Conservation (phyloP, 345 rosid species). For the Euclidium syriacum region DNA sequence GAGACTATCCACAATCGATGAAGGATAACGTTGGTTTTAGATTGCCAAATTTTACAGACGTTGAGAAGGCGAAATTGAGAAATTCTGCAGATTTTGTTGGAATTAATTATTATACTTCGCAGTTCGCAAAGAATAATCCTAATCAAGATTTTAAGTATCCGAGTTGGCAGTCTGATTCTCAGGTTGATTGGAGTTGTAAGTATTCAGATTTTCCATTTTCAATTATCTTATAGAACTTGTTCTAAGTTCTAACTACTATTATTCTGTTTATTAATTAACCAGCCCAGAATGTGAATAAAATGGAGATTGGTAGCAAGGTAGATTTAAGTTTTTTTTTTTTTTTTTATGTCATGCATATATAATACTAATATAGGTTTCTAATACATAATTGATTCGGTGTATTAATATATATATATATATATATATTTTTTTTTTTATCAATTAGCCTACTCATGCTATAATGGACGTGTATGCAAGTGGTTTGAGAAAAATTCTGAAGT, state of each 20-base stretch:
- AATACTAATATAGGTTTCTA: background rate
- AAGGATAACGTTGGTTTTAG: conserved; percentile 31
- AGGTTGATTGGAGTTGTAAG: conserved; percentile 33
- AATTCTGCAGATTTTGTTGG: conserved; percentile 45
- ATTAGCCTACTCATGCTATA: conserved; percentile 19
- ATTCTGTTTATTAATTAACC: background rate
- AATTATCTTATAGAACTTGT: background rate
- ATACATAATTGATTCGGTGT: background rate
- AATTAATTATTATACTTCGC: conserved; percentile 41
- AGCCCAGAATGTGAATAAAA: conserved; percentile 13
- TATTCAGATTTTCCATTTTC: background rate
- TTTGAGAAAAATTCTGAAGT: conserved; percentile 31
- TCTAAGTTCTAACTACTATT: background rate
- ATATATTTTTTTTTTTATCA: background rate
- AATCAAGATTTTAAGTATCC: background rate
- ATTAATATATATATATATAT: no score
- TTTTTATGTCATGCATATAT: no score
- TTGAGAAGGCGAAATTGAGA: conserved; percentile 27
- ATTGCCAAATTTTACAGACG: conserved; percentile 37
- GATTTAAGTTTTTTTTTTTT: background rate
- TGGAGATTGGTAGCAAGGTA: conserved; percentile 31
- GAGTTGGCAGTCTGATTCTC: conserved; percentile 38
- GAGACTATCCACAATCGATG: conserved; percentile 48
- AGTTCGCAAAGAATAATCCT: conserved; percentile 7
- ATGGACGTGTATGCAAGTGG: conserved; percentile 26